Evolutionary conservation across 73 alveolate species (phyloP).

Genomic region (Tetrahymena elliotti): DNA sequence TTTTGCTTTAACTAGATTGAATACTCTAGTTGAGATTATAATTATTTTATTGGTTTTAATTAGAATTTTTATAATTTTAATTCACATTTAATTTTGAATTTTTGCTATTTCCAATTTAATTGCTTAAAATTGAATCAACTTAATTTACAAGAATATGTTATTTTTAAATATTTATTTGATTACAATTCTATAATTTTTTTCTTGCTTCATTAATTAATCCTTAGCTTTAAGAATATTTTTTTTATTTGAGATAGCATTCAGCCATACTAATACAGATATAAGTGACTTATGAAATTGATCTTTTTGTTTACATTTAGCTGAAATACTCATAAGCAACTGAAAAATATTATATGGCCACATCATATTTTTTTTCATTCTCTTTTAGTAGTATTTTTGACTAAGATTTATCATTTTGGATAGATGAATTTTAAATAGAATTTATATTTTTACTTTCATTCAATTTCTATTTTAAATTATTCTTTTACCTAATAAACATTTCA

Average conservation of each 20-base stretch:
- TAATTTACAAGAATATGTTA: not conserved
- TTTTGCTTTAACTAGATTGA: not conserved
- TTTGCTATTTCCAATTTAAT: not conserved
- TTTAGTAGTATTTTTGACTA: not conserved
- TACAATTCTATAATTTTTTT: not conserved
- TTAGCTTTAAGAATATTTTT: not conserved
- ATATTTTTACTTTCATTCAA: not conserved
- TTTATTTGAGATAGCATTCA: not conserved
- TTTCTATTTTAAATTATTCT: too few relatives aligned
- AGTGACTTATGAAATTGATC: not conserved
- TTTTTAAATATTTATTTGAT: not conserved
- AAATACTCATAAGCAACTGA: not conserved
- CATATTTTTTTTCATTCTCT: not conserved
- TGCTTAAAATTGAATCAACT: not conserved
- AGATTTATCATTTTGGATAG: not conserved
- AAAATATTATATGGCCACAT: not conserved
- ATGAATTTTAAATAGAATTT: not conserved
- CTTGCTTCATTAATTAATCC: not conserved
- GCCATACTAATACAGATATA: not conserved
- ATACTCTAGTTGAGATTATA: not conserved
- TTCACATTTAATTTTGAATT: too few relatives aligned
- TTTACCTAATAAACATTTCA: not conserved
- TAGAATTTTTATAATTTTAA: too few relatives aligned
- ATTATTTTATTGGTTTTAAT: not conserved
- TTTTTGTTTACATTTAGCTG: not conserved